Evolutionary conservation across 2,329 filamentous ascomycete species (phyloP).

Genomic region (Fusarium sp.): DNA sequence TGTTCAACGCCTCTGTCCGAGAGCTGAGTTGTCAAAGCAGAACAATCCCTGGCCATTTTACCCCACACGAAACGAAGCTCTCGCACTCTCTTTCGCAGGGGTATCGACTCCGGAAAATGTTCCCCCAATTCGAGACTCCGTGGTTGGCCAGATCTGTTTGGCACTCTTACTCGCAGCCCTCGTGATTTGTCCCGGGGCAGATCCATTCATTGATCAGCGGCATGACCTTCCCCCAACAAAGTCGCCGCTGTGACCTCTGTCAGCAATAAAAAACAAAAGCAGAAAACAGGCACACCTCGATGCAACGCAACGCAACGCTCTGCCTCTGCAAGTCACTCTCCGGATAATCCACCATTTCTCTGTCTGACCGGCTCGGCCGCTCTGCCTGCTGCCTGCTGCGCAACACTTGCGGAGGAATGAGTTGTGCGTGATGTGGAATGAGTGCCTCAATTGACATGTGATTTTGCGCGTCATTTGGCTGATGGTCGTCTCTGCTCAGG

Average conservation of each 20-base stretch:
- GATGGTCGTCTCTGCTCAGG: not conserved
- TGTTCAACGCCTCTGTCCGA: too few relatives aligned
- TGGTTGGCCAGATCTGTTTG: conserved; percentile 37
- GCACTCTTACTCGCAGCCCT: conserved; percentile 31
- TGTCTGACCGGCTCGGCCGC: too few relatives aligned
- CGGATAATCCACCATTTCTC: too few relatives aligned
- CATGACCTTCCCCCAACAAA: conserved; percentile 9
- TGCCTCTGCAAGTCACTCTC: too few relatives aligned
- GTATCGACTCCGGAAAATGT: not conserved
- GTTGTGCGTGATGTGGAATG: conserved; percentile 22
- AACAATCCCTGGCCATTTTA: too few relatives aligned
- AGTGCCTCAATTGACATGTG: conserved; percentile 42
- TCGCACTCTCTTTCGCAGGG: not conserved
- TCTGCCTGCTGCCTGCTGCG: not conserved
- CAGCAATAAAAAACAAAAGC: conserved; percentile 1
- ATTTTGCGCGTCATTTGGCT: conserved; percentile 24
- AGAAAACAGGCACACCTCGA: not conserved
- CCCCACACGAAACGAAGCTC: not conserved
- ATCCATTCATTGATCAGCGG: conserved; percentile 14
- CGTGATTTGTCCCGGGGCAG: conserved; percentile 28
- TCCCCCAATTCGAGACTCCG: conserved; percentile 28
- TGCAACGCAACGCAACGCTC: not conserved
- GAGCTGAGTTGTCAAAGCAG: too few relatives aligned
- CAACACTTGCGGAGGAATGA: conserved; percentile 17
- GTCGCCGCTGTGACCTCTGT: conserved; percentile 8